Conservation (phyloP, 768 basidiomycete genomes). For the Neoboletus brunneissimus region DNA sequence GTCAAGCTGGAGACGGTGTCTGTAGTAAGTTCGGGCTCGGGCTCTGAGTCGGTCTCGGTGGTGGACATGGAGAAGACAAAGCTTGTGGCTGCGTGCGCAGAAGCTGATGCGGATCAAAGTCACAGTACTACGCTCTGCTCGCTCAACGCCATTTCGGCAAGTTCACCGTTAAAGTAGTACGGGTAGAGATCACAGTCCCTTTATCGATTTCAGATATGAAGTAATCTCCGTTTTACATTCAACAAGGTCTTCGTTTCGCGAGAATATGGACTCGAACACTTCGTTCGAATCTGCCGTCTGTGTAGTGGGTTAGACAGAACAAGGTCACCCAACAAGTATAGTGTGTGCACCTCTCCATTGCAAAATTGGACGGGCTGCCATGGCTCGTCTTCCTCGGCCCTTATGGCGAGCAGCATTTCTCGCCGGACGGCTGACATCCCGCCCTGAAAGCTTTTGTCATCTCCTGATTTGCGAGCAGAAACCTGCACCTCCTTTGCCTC, state of each 20-base stretch:
- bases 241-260: constrained; percentile 48
- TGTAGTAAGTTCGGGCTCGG: constrained; percentile 32
- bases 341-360: constrained; percentile 55
- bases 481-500: constrained; percentile 78
- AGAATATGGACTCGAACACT: constrained; percentile 63
- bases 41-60: constrained; percentile 61
- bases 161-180: constrained; percentile 1
- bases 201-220: constrained; percentile 55
- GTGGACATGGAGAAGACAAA: constrained; percentile 26
- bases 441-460: constrained; percentile 62
- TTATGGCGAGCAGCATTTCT: constrained; percentile 74
- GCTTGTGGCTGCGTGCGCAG: neutral
- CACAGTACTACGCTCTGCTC: neutral
- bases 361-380: constrained; percentile 72
- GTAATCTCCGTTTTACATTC: constrained; percentile 55
- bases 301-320: constrained; percentile 11
- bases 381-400: constrained; percentile 72
- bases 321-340: neutral
- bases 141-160: neutral
- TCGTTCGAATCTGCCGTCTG: constrained; percentile 59
- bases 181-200: constrained; percentile 42
- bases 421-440: constrained; percentile 67
- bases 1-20: constrained; percentile 16
- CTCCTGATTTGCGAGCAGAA: constrained; percentile 60
- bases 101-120: neutral